Evolutionary conservation across 2,329 filamentous ascomycete species (phyloP).

Genomic region (Hymenoscyphus linearis): DNA sequence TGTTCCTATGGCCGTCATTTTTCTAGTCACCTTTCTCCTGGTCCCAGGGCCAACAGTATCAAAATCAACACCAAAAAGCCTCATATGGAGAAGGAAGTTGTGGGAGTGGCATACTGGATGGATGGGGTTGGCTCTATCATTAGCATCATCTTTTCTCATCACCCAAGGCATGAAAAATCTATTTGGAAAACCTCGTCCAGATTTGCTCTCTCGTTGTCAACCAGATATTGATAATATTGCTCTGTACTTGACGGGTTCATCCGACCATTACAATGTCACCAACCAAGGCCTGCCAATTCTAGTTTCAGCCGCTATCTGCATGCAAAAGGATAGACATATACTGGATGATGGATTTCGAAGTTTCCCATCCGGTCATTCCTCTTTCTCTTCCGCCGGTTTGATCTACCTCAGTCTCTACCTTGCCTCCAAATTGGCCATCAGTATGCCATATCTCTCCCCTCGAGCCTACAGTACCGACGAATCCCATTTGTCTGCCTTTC

Average conservation of each 20-base stretch:
- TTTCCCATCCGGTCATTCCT: constrained; percentile 74
- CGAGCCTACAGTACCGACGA: constrained; percentile 43
- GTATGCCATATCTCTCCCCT: constrained; percentile 61
- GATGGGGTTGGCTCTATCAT: constrained; percentile 72
- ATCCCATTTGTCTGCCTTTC: constrained; percentile 61
- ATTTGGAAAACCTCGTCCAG: constrained; percentile 59
- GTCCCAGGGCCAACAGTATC: constrained; percentile 68
- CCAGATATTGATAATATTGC: constrained; percentile 64
- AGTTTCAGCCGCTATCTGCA: constrained; percentile 74
- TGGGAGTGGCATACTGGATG: constrained; percentile 88
- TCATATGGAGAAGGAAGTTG: constrained; percentile 75
- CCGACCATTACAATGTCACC: constrained; percentile 36
- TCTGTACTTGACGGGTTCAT: constrained; percentile 57
- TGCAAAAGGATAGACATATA: constrained; percentile 52
- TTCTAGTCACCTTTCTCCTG: constrained; percentile 61
- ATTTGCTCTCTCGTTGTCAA: constrained; percentile 64
- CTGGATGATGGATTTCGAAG: constrained; percentile 79
- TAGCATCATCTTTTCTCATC: constrained; percentile 70
- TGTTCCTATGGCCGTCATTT: constrained; percentile 62
- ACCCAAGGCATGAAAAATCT: constrained; percentile 80
- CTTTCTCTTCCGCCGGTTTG: constrained; percentile 71
- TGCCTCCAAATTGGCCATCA: constrained; percentile 73
- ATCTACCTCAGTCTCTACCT: constrained; percentile 85
- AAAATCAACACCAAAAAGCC: constrained; percentile 52
- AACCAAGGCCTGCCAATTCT: constrained; percentile 53